Percentiles rank a stretch among this genome's conserved stretches.
Conservation (phyloP, 805 yeast genomes). For the Suhomyces sp. region DNA sequence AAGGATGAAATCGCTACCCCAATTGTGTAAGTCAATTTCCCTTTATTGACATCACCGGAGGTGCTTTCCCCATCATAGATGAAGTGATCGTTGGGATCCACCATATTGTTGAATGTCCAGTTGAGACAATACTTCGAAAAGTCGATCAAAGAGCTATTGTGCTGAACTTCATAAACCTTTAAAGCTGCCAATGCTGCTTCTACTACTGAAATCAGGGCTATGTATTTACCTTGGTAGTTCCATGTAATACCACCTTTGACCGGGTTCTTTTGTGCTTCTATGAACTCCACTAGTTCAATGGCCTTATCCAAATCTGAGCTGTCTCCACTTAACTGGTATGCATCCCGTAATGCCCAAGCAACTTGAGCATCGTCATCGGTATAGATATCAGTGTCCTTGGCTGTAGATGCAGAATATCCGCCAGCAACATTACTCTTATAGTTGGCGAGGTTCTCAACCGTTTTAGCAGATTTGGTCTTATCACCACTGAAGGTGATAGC, state of each 20-base stretch:
- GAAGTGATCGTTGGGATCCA: slow-evolving; percentile 21
- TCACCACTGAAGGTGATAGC: slow-evolving; percentile 18
- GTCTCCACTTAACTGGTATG: slow-evolving; percentile 12
- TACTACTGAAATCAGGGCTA: slow-evolving; percentile 28
- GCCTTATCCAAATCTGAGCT: slow-evolving; percentile 14
- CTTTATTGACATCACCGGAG: slow-evolving; percentile 19
- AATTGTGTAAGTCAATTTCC: slow-evolving; percentile 28
- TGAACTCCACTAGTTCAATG: slow-evolving; percentile 12
- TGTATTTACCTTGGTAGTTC: slow-evolving; percentile 19
- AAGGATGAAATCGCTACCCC: slow-evolving; percentile 24
- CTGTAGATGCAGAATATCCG: slow-evolving; percentile 25
- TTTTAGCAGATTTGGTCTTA: slow-evolving; percentile 10
- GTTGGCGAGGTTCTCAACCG: slow-evolving; percentile 14
- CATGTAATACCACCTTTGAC: slow-evolving; percentile 26
- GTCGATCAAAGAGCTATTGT: slow-evolving; percentile 8
- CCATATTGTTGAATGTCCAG: slow-evolving; percentile 16
- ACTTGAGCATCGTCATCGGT: slow-evolving; percentile 31
- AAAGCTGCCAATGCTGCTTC: slow-evolving; percentile 31
- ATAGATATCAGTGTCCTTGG: slow-evolving; percentile 23
- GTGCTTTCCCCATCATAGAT: slow-evolving; percentile 23
- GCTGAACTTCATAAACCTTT: slow-evolving; percentile 16
- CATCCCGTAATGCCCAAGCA: slow-evolving; percentile 28
- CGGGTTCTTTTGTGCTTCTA: slow-evolving; percentile 18
- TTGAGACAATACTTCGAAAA: slow-evolving; percentile 20
- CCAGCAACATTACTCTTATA: slow-evolving; percentile 20